Evolutionary conservation across 345 rosid species (phyloP).

Genomic region (Camelina sativa): DNA sequence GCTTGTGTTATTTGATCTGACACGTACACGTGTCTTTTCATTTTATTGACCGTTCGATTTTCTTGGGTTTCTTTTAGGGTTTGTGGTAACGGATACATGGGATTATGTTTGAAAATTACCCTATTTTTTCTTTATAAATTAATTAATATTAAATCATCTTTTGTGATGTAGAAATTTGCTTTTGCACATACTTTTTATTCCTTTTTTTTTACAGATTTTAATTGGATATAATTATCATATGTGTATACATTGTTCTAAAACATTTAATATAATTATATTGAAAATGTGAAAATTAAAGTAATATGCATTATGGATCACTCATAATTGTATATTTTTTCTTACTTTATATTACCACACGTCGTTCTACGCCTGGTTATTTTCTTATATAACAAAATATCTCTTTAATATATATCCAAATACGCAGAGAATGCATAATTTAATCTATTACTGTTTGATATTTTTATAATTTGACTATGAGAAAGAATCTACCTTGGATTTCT

Average conservation of each 20-base stretch:
- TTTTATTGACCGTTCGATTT: constrained; percentile 13
- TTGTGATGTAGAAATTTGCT: background rate
- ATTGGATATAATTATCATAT: too few relatives aligned
- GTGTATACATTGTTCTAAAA: background rate
- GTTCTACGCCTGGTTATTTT: background rate
- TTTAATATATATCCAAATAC: background rate
- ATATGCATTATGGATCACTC: background rate
- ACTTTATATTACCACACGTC: background rate
- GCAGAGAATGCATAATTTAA: background rate
- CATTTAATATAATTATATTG: too few relatives aligned
- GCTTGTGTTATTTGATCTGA: background rate
- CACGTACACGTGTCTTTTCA: constrained; percentile 25
- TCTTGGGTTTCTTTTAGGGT: constrained; percentile 29
- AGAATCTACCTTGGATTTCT: too few relatives aligned
- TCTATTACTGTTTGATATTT: background rate
- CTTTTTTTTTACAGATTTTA: background rate
- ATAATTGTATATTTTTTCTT: background rate
- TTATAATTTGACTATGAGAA: background rate
- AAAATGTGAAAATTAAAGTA: too few relatives aligned
- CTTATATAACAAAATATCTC: background rate
- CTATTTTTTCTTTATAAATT: background rate
- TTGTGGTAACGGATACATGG: constrained; percentile 39
- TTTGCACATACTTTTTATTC: background rate
- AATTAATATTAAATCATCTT: background rate
- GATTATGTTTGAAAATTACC: constrained; percentile 41